These are phyloP conservation scores for Circinella minor DNA, from an alignment of 371 early-diverging fungal species.

Conservation along the genomic window DNA sequence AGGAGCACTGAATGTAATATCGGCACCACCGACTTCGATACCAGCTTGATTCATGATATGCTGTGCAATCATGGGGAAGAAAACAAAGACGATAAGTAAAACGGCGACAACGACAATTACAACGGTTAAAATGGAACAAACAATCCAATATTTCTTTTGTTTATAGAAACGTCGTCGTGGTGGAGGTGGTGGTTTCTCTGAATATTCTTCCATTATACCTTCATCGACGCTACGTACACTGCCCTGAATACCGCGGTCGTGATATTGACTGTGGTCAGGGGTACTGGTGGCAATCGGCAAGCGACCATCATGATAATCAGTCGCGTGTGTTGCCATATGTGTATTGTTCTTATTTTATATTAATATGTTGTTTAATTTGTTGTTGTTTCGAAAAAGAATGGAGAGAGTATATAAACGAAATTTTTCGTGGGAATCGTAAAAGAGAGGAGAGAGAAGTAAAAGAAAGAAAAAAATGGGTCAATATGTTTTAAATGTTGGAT, in stretches of 20 bases:
- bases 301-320: conserved; percentile 3
- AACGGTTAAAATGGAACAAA: conserved; percentile 51
- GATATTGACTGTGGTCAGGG: conserved; percentile 9
- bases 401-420: not conserved
- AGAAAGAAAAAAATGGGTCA: not conserved
- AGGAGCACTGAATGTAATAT: conserved; percentile 51
- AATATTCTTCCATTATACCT: conserved; percentile 44
- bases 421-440: conserved; percentile 6
- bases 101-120: conserved; percentile 54
- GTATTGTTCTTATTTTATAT: not conserved
- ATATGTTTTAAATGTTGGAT: not conserved
- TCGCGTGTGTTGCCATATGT: conserved; percentile 6
- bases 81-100: conserved; percentile 53
- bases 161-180: conserved; percentile 53
- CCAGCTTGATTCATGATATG: conserved; percentile 51
- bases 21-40: conserved; percentile 51
- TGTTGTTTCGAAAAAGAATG: conserved; percentile 4
- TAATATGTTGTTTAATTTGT: conserved; percentile 1
- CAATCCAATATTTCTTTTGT: conserved; percentile 59
- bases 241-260: not conserved
- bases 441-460: not conserved
- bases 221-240: conserved; percentile 26
- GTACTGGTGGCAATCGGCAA: conserved; percentile 5
- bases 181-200: conserved; percentile 44
- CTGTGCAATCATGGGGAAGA: conserved; percentile 65